Evolutionary conservation across 441 rosid species (phyloP).

Genomic region (Populus hybrid): DNA sequence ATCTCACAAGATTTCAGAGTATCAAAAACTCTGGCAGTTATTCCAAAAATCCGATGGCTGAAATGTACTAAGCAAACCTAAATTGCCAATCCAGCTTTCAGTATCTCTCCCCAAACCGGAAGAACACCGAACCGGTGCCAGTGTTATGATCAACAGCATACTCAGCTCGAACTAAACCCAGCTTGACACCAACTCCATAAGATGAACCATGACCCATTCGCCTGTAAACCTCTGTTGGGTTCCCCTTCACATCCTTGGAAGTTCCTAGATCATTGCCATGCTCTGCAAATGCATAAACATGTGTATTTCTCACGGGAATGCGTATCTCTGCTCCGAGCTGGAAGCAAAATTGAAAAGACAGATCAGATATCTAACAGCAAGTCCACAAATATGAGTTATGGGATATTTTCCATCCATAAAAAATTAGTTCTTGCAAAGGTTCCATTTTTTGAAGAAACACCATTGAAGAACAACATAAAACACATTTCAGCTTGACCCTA

Average conservation of each 20-base stretch:
- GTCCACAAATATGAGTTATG: background rate
- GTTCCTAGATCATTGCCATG: constrained; percentile 95
- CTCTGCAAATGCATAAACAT: constrained; percentile 85
- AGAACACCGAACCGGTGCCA: constrained; percentile 77
- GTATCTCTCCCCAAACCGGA: constrained; percentile 92
- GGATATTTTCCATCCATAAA: background rate
- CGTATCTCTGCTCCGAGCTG: constrained; percentile 95
- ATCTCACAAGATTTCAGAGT: constrained; percentile 6
- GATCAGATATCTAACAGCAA: constrained; percentile 14
- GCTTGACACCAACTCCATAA: constrained; percentile 78
- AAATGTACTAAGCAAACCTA: constrained; percentile 13
- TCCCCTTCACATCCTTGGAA: constrained; percentile 95
- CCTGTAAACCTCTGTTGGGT: constrained; percentile 92
- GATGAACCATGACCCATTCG: constrained; percentile 96
- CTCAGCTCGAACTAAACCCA: constrained; percentile 91
- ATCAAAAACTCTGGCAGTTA: constrained; percentile 3
- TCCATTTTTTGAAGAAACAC: background rate
- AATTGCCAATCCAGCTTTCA: constrained; percentile 26
- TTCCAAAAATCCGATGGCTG: constrained; percentile 11
- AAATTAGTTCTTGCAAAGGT: background rate
- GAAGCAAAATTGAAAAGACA: constrained; percentile 12
- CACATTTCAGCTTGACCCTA: background rate
- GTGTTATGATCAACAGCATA: constrained; percentile 94
- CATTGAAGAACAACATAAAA: background rate
- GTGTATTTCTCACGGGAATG: constrained; percentile 79